A percentile compares a stretch with the other conserved stretches of the same genome.
Conservation (phyloP, 2,329 filamentous ascomycete genomes). For the Aureobasidium sp. region DNA sequence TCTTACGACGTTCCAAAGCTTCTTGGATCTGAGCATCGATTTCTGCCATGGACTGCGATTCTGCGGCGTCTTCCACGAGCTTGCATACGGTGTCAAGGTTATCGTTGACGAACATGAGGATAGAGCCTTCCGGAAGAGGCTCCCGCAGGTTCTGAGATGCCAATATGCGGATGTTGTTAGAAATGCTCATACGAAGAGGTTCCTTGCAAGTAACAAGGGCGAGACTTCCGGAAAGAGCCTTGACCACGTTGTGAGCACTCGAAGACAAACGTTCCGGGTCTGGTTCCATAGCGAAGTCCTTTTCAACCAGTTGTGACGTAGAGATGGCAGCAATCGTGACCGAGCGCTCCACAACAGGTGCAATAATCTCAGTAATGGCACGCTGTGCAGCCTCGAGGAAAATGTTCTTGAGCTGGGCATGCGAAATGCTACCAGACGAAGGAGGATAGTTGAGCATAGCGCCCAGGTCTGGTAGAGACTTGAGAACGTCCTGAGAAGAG, state of each 20-base stretch:
- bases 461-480: conserved; percentile 76
- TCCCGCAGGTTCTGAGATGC: conserved; percentile 55
- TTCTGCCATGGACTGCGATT: conserved; percentile 85
- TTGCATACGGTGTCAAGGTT: conserved; percentile 90
- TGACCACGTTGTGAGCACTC: conserved; percentile 88
- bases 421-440: conserved; percentile 66
- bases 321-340: conserved; percentile 97
- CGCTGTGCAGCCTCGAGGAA: conserved; percentile 80
- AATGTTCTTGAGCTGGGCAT: conserved; percentile 61
- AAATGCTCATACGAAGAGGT: conserved; percentile 90
- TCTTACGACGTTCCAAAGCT: conserved; percentile 69
- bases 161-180: conserved; percentile 89
- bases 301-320: conserved; percentile 88
- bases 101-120: conserved; percentile 97
- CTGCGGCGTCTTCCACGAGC: conserved; percentile 91
- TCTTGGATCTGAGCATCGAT: conserved; percentile 88
- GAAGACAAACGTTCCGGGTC: conserved; percentile 81
- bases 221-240: conserved; percentile 85
- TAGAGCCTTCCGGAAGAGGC: conserved; percentile 84
- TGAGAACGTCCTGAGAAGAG: conserved; percentile 68
- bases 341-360: conserved; percentile 92
- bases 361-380: conserved; percentile 92
- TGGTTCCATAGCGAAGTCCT: conserved; percentile 90
- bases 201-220: conserved; percentile 98
- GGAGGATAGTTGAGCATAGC: conserved; percentile 72